Evolutionary conservation across 2,329 filamentous ascomycete species (phyloP).

Genomic region (Sclerotinia spermophila): DNA sequence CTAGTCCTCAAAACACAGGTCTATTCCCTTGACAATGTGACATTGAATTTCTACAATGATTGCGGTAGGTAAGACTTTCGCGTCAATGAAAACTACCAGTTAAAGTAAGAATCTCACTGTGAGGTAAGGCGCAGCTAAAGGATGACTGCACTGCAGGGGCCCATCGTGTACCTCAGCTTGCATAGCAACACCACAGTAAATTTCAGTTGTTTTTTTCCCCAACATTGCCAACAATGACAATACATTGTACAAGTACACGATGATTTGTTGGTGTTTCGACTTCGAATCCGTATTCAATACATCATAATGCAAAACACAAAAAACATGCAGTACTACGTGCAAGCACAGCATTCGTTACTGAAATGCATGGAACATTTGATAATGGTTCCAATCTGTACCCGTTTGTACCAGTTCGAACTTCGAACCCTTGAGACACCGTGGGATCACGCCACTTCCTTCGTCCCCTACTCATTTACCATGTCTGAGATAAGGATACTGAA

Average conservation of each 20-base stretch:
- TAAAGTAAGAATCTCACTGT: constrained; percentile 5
- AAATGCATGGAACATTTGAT: neutral
- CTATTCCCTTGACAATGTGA: constrained; percentile 6
- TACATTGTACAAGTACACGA: neutral
- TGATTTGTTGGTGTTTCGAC: constrained; percentile 11
- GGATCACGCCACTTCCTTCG: constrained; percentile 19
- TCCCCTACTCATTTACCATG: constrained; percentile 11
- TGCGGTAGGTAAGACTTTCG: constrained; percentile 11
- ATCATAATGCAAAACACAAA: neutral
- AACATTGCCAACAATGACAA: neutral
- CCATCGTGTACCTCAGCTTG: constrained; percentile 9
- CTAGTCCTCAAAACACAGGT: constrained; percentile 11
- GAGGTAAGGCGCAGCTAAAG: constrained; percentile 17
- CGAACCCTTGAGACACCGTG: constrained; percentile 14
- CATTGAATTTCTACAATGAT: constrained; percentile 1
- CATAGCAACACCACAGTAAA: neutral
- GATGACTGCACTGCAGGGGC: constrained; percentile 20
- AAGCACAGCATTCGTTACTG: neutral
- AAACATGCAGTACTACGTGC: neutral
- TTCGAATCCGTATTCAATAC: constrained; percentile 3
- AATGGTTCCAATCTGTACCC: neutral
- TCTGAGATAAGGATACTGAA: neutral
- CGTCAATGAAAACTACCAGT: constrained; percentile 15
- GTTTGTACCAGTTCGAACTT: neutral
- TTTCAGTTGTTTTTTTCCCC: neutral